A percentile compares a stretch with the other conserved stretches of the same genome.
Evolutionary conservation across 2,329 filamentous ascomycete genomes (phyloP).

Genomic region (Cryphonectria carpinicola): DNA sequence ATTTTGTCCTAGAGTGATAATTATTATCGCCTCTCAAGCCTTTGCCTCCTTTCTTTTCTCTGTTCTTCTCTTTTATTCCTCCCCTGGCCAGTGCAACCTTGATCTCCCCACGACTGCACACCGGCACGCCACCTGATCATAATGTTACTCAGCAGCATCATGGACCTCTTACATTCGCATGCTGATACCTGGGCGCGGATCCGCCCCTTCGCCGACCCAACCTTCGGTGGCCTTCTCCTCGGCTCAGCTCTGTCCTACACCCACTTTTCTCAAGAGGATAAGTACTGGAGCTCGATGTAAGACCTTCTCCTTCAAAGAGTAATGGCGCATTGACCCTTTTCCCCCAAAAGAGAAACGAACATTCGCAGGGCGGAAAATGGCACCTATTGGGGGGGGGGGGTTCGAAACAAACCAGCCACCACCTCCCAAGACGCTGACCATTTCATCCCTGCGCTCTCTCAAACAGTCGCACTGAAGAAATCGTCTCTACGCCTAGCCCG

Average conservation of each 20-base stretch:
- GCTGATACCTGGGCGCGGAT: background rate
- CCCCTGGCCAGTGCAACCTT: background rate
- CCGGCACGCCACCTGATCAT: background rate
- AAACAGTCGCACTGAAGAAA: background rate
- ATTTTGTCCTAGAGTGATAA: background rate
- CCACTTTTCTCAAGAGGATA: constrained; percentile 3
- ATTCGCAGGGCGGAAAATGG: constrained; percentile 3
- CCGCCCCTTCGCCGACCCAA: background rate
- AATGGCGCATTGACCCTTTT: background rate
- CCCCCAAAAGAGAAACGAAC: background rate
- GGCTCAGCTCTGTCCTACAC: constrained; percentile 16
- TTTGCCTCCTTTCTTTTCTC: background rate
- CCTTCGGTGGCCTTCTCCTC: constrained; percentile 7
- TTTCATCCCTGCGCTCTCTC: background rate
- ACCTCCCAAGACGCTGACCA: background rate
- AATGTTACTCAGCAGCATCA: background rate
- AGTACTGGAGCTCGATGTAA: constrained; percentile 5
- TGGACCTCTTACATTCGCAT: too few species aligned
- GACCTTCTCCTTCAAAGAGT: background rate
- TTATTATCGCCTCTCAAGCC: background rate
- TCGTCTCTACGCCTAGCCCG: background rate
- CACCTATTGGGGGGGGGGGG: background rate
- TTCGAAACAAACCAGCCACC: background rate
- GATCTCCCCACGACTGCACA: background rate
- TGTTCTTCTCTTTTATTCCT: background rate